Conservation (phyloP, 768 basidiomycete species). For the Kwoniella europaea region DNA sequence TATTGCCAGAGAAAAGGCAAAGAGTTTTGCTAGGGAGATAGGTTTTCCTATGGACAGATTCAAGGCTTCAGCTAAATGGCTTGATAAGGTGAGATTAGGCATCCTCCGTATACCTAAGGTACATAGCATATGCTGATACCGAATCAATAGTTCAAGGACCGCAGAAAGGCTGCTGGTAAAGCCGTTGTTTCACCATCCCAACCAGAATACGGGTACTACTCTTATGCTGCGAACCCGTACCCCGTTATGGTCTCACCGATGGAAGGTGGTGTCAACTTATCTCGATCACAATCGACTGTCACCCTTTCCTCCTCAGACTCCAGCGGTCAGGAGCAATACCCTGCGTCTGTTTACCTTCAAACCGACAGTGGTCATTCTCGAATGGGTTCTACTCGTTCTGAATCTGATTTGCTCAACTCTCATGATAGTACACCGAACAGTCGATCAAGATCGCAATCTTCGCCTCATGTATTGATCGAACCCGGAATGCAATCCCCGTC, state of each 20-base stretch:
- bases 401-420: conserved; percentile 36
- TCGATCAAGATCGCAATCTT: conserved; percentile 52
- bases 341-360: conserved; percentile 23
- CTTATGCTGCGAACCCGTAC: conserved; percentile 30
- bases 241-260: conserved; percentile 27
- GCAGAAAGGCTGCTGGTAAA: conserved; percentile 47
- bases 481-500: conserved; percentile 40
- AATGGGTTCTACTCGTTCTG: conserved; percentile 35
- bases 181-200: conserved; percentile 36
- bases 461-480: conserved; percentile 44
- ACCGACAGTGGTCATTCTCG: conserved; percentile 28
- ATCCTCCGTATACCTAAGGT: neutral
- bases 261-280: conserved; percentile 30
- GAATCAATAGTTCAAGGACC: conserved; percentile 52
- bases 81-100: conserved; percentile 47
- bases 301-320: conserved; percentile 47
- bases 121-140: conserved; percentile 22
- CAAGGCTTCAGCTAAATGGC: conserved; percentile 57
- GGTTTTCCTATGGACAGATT: conserved; percentile 52
- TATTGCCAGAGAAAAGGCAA: conserved; percentile 51
- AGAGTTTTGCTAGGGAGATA: conserved; percentile 50
- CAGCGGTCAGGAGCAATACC: conserved; percentile 37
- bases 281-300: conserved; percentile 45
- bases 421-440: conserved; percentile 35
- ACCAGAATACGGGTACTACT: conserved; percentile 29